Base-by-base conservation (phyloP, 2,329 filamentous ascomycete genomes). In the Fonsecaea monophora region DNA sequence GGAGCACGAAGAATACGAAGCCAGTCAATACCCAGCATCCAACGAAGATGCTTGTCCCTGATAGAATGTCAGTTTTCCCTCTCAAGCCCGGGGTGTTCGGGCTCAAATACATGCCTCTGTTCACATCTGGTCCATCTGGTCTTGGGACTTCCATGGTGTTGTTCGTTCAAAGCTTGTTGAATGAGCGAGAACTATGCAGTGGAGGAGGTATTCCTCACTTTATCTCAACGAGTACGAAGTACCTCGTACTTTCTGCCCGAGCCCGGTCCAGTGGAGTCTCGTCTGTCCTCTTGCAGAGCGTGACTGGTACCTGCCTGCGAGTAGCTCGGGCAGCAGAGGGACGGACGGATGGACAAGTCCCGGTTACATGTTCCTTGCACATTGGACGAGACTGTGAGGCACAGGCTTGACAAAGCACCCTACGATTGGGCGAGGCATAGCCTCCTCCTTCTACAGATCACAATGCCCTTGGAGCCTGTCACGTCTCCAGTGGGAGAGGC, bases 71-170 rank as follows among this genome's bases (percentile, higher is more conserved):
- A 45, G 18, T 4, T 30, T 13, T 1, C 9, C n/a, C 10, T 12
- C 25, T 25, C 25, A 2, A 25, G 25, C 25, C 2, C 25, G 25
- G 25, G 25, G 8, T 2, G n/a, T 18, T 18, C 9, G 56, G 7
- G 18, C 9, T 45, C 1, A 2, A 21, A 21, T 18, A 2, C 18
- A 37, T 59, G 71, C 70, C 70, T 40, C 63, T 66, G 56, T 72
- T 70, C 15, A 72, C 38, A 57, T 72, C 70, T 6, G 67, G 65
- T 53, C 65, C 70, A 7, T 60, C 63, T 37, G 70, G 70, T 35
- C n/a, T 59, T 7, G 70, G 70, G 34, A 72, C 64, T 53, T 70
- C 67, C 70, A 72, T 72, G 9, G 67, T 64, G 62, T 32, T 53
- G 21, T 4, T 4, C 40, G 5, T 34, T 5, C 37, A 30, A 34